Percentiles rank a stretch among this genome's conserved stretches.
Conservation (phyloP, 2,329 filamentous ascomycete species). For the Grosmannia clavigera region DNA sequence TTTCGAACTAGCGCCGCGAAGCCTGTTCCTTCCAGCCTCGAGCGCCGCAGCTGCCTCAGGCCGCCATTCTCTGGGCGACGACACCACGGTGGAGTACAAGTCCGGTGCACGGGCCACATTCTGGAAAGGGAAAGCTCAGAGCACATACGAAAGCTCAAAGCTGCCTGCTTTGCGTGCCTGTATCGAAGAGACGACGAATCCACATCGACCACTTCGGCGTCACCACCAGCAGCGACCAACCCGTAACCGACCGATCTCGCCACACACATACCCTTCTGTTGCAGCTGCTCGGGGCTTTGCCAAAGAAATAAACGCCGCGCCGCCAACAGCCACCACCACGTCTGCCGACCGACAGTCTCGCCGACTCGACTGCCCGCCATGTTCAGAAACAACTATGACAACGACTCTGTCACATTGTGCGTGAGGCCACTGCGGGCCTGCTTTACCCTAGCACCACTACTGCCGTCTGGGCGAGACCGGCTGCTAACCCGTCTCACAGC, state of each 20-base stretch:
- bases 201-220: background rate
- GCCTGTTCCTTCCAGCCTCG: too few relatives aligned
- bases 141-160: conserved; percentile 13
- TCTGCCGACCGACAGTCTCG: background rate
- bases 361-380: conserved; percentile 40
- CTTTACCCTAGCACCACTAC: background rate
- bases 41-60: conserved; percentile 1
- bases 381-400: conserved; percentile 99
- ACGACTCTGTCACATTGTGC: conserved; percentile 99
- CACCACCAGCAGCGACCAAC: too few relatives aligned
- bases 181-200: background rate
- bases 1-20: background rate
- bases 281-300: too few relatives aligned
- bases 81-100: too few relatives aligned
- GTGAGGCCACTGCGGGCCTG: conserved; percentile 20
- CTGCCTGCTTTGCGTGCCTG: conserved; percentile 9
- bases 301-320: background rate
- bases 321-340: background rate
- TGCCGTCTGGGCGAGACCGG: background rate
- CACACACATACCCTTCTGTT: background rate
- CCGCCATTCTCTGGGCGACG: background rate
- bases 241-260: background rate
- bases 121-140: background rate
- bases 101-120: conserved; percentile 3
- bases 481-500: conserved; percentile 35